A percentile compares a stretch with the other conserved stretches of the same genome.
Conservation (phyloP, 2,329 filamentous ascomycete species). For the Canariomyces notabilis region DNA sequence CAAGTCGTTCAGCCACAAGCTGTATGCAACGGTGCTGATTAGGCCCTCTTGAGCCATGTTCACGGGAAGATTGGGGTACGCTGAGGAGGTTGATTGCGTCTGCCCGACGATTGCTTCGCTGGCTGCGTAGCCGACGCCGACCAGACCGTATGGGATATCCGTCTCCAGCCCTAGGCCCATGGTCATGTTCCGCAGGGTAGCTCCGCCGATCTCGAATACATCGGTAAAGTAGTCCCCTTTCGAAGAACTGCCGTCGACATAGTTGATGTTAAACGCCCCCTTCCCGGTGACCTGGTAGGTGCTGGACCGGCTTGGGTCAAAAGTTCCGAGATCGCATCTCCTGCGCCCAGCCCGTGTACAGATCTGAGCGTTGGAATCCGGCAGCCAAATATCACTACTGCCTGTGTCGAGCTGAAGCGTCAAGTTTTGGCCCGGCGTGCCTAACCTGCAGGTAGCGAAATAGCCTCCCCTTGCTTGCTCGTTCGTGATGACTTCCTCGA, state of each 20-base stretch:
- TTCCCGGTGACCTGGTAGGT: constrained; percentile 41
- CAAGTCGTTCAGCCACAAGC: constrained; percentile 60
- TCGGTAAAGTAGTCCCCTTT: constrained; percentile 56
- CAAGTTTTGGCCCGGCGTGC: constrained; percentile 52
- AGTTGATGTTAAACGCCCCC: constrained; percentile 51
- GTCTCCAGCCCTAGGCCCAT: constrained; percentile 55
- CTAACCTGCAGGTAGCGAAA: constrained; percentile 52
- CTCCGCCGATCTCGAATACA: constrained; percentile 48
- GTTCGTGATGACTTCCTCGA: constrained; percentile 42
- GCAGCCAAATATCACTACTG: constrained; percentile 61
- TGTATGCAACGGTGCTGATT: constrained; percentile 65
- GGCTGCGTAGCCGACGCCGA: constrained; percentile 55
- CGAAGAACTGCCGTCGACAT: constrained; percentile 56
- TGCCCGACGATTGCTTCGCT: constrained; percentile 46
- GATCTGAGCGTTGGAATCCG: constrained; percentile 22
- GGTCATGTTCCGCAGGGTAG: constrained; percentile 48
- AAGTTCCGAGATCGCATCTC: constrained; percentile 27
- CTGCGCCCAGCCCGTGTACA: constrained; percentile 4
- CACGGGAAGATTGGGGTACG: constrained; percentile 58
- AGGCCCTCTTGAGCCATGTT: constrained; percentile 57
- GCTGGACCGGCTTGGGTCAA: constrained; percentile 40
- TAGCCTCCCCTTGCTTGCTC: constrained; percentile 45
- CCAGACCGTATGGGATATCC: constrained; percentile 51
- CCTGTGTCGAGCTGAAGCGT: constrained; percentile 60
- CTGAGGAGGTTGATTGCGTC: constrained; percentile 23